Base-by-base conservation (phyloP, 306 rosid genomes). In the Alnus rubra region DNA sequence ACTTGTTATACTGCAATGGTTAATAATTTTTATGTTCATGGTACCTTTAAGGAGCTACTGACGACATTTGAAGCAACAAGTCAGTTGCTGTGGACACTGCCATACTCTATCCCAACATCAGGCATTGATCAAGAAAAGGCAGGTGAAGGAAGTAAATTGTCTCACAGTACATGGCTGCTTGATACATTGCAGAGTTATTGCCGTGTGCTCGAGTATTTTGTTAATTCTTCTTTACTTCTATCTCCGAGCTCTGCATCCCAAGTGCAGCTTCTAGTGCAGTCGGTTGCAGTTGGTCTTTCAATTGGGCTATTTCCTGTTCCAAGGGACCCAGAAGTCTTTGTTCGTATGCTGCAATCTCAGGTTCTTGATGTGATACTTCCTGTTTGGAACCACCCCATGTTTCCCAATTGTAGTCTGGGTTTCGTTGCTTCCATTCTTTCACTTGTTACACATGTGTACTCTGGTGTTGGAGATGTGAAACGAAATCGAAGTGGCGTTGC, bases 31-130 rank as follows among this genome's bases (percentile, higher is more conserved):
- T 96, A 96, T 90, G 99, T 90, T 74, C 92, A 93, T 50, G 98
- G 97, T 73, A 91, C 98, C 69, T 91, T 96, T 84, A 93, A 91
- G 86, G 98, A 93, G 85, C 82, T 96, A 58, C 90, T 96, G 53
- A 91, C 93, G 71, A 96, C 99, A 64, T 96, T 91, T 79, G 96
- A 91, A 85, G 99, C 99, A 86, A 96, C 99, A 71, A 93, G 99
- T 88, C 99, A 96, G 76, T 80, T 96, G 84, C 87, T 96, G 69
- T 96, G 98, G 98, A 91, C 97, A 14, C 80, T 84, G 77, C 96
- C 98, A 1, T 88, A 39, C 77, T 74, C 94, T 74, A 69, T 82
- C 75, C 89, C 94, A 53, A 76, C 88, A 33, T 81, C 92, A 77
- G 87, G 85, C 75, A 65, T 73, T 77, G 92, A 89, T 80, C 83